Percentiles rank a stretch among this genome's conserved stretches.
These are phyloP conservation scores for Metschnikowia continentalis DNA, from an alignment of 805 yeast genomes.

Conservation along the genomic window DNA sequence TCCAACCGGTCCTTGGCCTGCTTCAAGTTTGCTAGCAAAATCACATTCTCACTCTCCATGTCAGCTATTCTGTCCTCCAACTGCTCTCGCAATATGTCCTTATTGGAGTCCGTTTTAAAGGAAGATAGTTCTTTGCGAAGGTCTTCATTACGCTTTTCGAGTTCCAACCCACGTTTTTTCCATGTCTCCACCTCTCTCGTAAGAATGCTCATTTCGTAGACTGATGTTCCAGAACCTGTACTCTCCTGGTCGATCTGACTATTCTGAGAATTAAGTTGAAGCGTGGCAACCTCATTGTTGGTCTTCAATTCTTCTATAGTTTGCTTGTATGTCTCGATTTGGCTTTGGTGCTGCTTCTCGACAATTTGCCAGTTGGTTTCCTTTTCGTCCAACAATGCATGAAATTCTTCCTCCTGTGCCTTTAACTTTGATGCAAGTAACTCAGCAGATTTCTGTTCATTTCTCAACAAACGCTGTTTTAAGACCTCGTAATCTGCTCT, in stretches of 20 bases:
- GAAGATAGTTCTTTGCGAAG: slow-evolving; percentile 61
- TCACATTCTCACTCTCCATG: slow-evolving; percentile 66
- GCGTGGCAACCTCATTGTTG: slow-evolving; percentile 58
- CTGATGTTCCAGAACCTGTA: slow-evolving; percentile 28
- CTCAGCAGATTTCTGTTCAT: slow-evolving; percentile 59
- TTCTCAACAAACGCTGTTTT: slow-evolving; percentile 54
- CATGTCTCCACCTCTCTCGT: slow-evolving; percentile 71
- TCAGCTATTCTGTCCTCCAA: slow-evolving; percentile 47
- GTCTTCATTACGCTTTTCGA: slow-evolving; percentile 76
- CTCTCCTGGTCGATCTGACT: slow-evolving; percentile 36
- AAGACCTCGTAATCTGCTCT: slow-evolving; percentile 78
- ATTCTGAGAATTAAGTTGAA: slow-evolving; percentile 49
- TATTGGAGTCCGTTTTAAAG: slow-evolving; percentile 46
- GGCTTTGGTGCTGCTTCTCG: slow-evolving; percentile 49
- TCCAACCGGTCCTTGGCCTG: slow-evolving; percentile 37
- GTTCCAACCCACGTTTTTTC: slow-evolving; percentile 60
- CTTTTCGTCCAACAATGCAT: slow-evolving; percentile 67
- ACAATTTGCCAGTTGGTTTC: slow-evolving; percentile 62
- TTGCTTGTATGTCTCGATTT: slow-evolving; percentile 47
- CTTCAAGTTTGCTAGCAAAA: slow-evolving; percentile 55
- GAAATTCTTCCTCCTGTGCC: slow-evolving; percentile 72
- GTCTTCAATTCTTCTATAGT: slow-evolving; percentile 64
- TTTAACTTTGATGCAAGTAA: slow-evolving; percentile 49
- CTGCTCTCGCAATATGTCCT: slow-evolving; percentile 35
- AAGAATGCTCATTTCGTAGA: slow-evolving; percentile 60